Evolutionary conservation across 345 rosid genomes (phyloP).

Genomic region (thale cress (Arabidopsis thaliana)): TAIR10.1 NC_003076.8:21716001-21716500

Average conservation of each 20-base stretch:
- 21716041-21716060: conserved; percentile 74
- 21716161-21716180: conserved; percentile 82
- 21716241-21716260: conserved; percentile 63
- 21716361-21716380: conserved; percentile 71
- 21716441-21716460: not conserved
- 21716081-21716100: conserved; percentile 81
- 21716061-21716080: conserved; percentile 70
- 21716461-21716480: not conserved
- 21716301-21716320: conserved; percentile 78
- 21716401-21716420: conserved; percentile 79
- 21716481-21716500: not conserved
- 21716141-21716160: conserved; percentile 76
- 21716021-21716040: conserved; percentile 76
- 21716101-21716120: conserved; percentile 82
- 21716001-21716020: conserved; percentile 77
- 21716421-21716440: conserved; percentile 70
- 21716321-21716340: conserved; percentile 81
- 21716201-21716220: conserved; percentile 73
- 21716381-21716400: conserved; percentile 74
- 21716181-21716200: conserved; percentile 75
- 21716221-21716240: conserved; percentile 83
- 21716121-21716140: conserved; percentile 78
- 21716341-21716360: conserved; percentile 75
- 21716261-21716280: conserved; percentile 73
- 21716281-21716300: conserved; percentile 76